Evolutionary conservation across 1,139 yeast genomes (phyloP).

Genomic region (Geotrichum reessii): DNA sequence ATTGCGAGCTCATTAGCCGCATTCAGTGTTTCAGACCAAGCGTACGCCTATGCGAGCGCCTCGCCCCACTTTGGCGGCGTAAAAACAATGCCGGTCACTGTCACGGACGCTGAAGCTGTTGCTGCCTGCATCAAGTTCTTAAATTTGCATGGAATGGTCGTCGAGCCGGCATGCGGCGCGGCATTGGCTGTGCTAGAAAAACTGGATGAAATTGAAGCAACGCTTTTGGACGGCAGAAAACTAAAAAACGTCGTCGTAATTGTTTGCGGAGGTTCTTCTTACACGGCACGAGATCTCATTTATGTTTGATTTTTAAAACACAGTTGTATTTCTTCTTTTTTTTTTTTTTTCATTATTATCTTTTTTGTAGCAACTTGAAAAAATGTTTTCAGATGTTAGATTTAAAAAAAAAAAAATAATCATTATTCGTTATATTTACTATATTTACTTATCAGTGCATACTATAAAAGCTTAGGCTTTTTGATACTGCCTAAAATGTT

Average conservation of each 20-base stretch:
- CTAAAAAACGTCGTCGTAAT: constrained; percentile 32
- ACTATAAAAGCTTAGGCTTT: neutral
- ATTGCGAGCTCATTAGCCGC: constrained; percentile 28
- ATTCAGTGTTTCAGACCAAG: constrained; percentile 49
- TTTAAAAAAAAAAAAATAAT: neutral
- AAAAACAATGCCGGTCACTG: constrained; percentile 1
- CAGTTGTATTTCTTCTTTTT: neutral
- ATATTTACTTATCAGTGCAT: neutral
- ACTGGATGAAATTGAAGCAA: constrained; percentile 28
- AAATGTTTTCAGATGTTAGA: too few species aligned
- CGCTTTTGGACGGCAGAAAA: constrained; percentile 25
- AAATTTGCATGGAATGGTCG: constrained; percentile 45
- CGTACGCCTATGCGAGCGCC: constrained; percentile 30
- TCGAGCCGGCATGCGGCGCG: constrained; percentile 78
- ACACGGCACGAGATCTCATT: constrained; percentile 16
- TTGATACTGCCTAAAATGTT: neutral
- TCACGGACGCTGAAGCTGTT: constrained; percentile 32
- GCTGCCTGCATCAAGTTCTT: constrained; percentile 48
- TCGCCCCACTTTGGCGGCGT: neutral
- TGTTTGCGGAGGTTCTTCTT: constrained; percentile 35
- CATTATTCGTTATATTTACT: neutral
- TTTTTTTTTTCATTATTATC: neutral
- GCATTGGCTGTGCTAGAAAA: constrained; percentile 48
- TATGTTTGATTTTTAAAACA: neutral
- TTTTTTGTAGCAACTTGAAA: too few species aligned